Evolutionary conservation across 805 yeast genomes (phyloP).

Genomic region (Myxozyma monticola): DNA sequence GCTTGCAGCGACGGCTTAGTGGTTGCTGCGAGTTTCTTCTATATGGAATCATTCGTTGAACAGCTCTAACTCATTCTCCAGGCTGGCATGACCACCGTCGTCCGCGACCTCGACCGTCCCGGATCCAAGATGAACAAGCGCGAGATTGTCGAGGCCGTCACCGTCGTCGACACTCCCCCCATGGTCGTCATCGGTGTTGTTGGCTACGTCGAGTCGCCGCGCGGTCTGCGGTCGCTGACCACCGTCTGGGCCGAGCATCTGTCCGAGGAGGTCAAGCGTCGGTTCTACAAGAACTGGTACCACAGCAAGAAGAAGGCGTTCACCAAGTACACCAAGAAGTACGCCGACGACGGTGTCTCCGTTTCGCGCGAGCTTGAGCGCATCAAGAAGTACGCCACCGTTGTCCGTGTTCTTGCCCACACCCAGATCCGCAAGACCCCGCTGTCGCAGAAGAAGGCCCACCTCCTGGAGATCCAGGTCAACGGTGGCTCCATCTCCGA

Average conservation of each 20-base stretch:
- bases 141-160: slow-evolving; percentile 99
- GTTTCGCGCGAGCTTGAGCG: slow-evolving; percentile 96
- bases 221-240: slow-evolving; percentile 99
- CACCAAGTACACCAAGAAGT: slow-evolving; percentile 99
- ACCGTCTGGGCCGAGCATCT: slow-evolving; percentile 99
- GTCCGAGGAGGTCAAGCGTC: slow-evolving; percentile 98
- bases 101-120: slow-evolving; percentile 99
- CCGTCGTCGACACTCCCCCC: slow-evolving; percentile 99
- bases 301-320: slow-evolving; percentile 99
- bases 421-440: slow-evolving; percentile 99
- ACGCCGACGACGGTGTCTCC: slow-evolving; percentile 73
- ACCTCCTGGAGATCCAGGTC: slow-evolving; percentile 98
- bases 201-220: slow-evolving; percentile 99
- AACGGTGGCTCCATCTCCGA: slow-evolving; percentile 99
- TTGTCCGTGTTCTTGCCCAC: slow-evolving; percentile 99
- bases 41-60: too few species aligned
- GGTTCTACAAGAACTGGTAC: slow-evolving; percentile 99
- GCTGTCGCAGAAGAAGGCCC: slow-evolving; percentile 98
- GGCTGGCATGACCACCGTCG: slow-evolving; percentile 99
- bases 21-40: too few species aligned
- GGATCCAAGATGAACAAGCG: slow-evolving; percentile 99
- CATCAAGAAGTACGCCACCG: slow-evolving; percentile 96
- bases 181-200: slow-evolving; percentile 99
- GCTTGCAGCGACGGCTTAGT: background rate
- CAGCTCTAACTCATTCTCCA: slow-evolving; percentile 3